Percentiles rank a stretch among this genome's conserved stretches.
Evolutionary conservation across 768 basidiomycete genomes (phyloP).

Genomic region (Tylopilus vinaceipallidus): DNA sequence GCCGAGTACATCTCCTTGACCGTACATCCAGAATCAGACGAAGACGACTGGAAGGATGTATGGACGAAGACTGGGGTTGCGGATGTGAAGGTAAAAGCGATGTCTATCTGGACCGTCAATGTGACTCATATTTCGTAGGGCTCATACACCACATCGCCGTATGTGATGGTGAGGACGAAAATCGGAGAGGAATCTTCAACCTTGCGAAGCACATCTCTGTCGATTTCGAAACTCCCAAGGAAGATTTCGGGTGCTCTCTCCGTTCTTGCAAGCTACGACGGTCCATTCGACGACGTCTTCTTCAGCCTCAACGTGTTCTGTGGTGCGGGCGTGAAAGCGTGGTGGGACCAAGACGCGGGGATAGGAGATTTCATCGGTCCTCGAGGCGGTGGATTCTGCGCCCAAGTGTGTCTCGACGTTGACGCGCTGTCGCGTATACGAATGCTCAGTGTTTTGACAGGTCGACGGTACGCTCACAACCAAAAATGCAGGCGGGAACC

Average conservation of each 20-base stretch:
- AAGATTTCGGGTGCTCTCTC: constrained; percentile 42
- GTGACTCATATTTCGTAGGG: constrained; percentile 27
- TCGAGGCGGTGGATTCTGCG: constrained; percentile 6
- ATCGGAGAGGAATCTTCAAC: constrained; percentile 26
- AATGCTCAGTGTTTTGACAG: constrained; percentile 37
- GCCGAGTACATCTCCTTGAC: constrained; percentile 68
- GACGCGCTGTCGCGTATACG: not conserved
- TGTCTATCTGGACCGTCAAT: not conserved
- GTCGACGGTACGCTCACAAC: constrained; percentile 59
- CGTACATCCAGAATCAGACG: constrained; percentile 42
- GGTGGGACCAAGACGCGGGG: constrained; percentile 46
- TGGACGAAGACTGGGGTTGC: constrained; percentile 30
- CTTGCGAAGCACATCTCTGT: not conserved
- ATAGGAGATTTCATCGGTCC: constrained; percentile 1
- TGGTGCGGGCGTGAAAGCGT: constrained; percentile 30
- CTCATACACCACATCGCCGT: constrained; percentile 45
- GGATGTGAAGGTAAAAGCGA: constrained; percentile 38
- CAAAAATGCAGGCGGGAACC: constrained; percentile 83
- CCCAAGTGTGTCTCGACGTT: constrained; percentile 12
- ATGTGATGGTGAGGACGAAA: constrained; percentile 35
- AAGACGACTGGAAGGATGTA: constrained; percentile 28
- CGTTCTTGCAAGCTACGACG: constrained; percentile 70
- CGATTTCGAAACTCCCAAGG: constrained; percentile 12
- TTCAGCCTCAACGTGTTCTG: constrained; percentile 66
- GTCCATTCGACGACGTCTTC: constrained; percentile 53